Percentiles rank a stretch among this genome's conserved stretches.
These are phyloP conservation scores for Arthroderma uncinatum DNA, from an alignment of 2,329 filamentous ascomycete species.

Conservation along the genomic window DNA sequence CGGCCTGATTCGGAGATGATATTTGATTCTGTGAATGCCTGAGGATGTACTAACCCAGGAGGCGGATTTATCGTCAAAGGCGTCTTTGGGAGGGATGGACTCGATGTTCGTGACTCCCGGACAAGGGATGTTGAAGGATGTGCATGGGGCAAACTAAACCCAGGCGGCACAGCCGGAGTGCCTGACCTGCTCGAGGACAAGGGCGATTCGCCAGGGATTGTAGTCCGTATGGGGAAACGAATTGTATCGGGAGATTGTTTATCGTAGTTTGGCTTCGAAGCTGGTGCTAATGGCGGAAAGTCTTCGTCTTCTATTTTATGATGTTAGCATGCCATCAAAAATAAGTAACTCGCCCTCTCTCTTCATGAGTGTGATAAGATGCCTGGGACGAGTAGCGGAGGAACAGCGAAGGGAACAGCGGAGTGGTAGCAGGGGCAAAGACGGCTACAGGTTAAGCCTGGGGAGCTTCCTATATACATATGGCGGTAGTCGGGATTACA, in stretches of 20 bases:
- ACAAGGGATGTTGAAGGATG: slow-evolving; percentile 29
- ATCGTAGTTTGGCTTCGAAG: slow-evolving; percentile 27
- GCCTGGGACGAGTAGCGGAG: neutral
- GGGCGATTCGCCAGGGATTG: slow-evolving; percentile 23
- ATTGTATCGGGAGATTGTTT: slow-evolving; percentile 22
- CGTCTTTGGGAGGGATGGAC: slow-evolving; percentile 8
- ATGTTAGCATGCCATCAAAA: slow-evolving; percentile 20
- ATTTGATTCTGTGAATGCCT: slow-evolving; percentile 15
- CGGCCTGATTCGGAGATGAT: slow-evolving; percentile 18
- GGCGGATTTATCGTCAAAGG: slow-evolving; percentile 9
- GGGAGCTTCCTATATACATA: slow-evolving; percentile 11
- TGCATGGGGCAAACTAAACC: slow-evolving; percentile 32
- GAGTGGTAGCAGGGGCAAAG: neutral
- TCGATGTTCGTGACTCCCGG: slow-evolving; percentile 21
- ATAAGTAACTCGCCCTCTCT: slow-evolving; percentile 8
- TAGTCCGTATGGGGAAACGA: slow-evolving; percentile 28
- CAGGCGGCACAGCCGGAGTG: slow-evolving; percentile 33
- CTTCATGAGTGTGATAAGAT: neutral
- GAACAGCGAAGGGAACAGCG: slow-evolving; percentile 4
- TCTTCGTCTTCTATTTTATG: slow-evolving; percentile 31
- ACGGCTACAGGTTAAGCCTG: slow-evolving; percentile 15
- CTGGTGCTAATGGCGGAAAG: slow-evolving; percentile 35
- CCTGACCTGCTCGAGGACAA: slow-evolving; percentile 22
- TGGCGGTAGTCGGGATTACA: slow-evolving; percentile 14
- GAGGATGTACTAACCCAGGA: slow-evolving; percentile 25